Base-by-base conservation (phyloP, 495 filamentous ascomycete species). In the Talaromyces ruber region DNA sequence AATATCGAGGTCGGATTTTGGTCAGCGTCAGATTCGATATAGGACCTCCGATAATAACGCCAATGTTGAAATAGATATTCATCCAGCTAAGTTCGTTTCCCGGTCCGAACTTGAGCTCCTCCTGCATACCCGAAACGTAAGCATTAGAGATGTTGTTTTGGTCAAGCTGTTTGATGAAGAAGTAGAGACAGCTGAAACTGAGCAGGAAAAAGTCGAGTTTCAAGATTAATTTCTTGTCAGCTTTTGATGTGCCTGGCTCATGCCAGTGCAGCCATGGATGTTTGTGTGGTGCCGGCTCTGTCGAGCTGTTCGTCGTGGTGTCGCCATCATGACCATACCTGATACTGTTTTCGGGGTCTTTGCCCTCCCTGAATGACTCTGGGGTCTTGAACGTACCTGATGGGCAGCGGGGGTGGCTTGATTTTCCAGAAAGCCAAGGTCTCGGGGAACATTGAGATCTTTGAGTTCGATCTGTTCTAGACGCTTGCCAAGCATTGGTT, bases 31-130 rank as follows among this genome's bases (percentile, higher is more conserved):
- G 71, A 63, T 81, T 77, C 62, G 71, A 74, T 6, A 80, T 80
- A 30, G 83, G 73, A 64, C 81, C 71, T 22, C 79, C 80, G 39
- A 82, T 66, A 6, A 84, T 74, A 62, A 82, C 78, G 12, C 81
- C 82, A 26, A 81, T 74, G 0, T 79, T 84, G 71, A 76, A 85
- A 55, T 67, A 74, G 2, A 74, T 77, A 39, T 66, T 70, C 65
- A 77, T 51, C 59, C 59, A 61, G 43, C 51, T 61, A 12, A 61
- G 25, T 65, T 84, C 68, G 25, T 75, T 80, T 16, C 79, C 79
- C 39, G 47, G 16, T 29, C 59, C 24, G n/a, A 65, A 60, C 5
- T 59, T 37, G n/a, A 76, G 70, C 29, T 72, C 68, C 58, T 75
- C 71, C 54, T 73, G 72, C 55, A 76, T 62, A 14, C 73, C 73